phyloP scores from a whole-genome alignment of 768 basidiomycete species.

The Mycena amicta region DNA sequence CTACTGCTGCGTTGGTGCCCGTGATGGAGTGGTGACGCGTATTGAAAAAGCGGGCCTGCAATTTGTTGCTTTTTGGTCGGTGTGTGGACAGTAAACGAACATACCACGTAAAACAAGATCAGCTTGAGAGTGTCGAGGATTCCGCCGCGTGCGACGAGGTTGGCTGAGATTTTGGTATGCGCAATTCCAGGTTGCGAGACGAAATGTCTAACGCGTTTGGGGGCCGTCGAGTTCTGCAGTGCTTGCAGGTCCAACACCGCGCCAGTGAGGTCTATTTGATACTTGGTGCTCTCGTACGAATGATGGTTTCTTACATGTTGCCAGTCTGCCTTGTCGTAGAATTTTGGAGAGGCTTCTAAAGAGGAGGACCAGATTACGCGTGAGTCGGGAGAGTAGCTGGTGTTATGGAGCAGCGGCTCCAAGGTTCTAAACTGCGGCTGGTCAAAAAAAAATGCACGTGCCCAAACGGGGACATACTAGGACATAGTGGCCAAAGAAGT shows the following conservation, averaged over 20 bases:
- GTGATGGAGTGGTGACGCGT: constrained; percentile 67
- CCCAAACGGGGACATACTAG: constrained; percentile 51
- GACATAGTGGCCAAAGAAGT: constrained; percentile 79
- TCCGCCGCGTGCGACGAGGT: constrained; percentile 40
- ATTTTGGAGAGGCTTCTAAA: constrained; percentile 55
- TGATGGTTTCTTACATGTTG: constrained; percentile 62
- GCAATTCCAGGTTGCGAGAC: constrained; percentile 72
- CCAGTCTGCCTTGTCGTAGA: constrained; percentile 68
- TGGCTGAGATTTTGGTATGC: constrained; percentile 60
- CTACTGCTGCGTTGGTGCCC: constrained; percentile 65
- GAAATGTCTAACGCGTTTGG: constrained; percentile 54
- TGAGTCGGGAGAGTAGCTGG: constrained; percentile 43
- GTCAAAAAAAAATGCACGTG: constrained; percentile 1
- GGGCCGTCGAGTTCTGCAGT: constrained; percentile 24
- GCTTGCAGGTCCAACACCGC: constrained; percentile 54
- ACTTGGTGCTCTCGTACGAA: constrained; percentile 75
- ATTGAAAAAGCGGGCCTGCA: constrained; percentile 67
- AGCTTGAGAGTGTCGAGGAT: constrained; percentile 53
- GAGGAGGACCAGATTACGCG: constrained; percentile 85
- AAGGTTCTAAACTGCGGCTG: constrained; percentile 61
- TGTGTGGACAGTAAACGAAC: too few species aligned
- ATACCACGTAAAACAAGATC: constrained; percentile 63
- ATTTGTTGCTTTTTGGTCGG: too few species aligned
- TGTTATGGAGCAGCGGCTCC: constrained; percentile 51
- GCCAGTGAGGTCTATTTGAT: constrained; percentile 72